phyloP scores from a whole-genome alignment of 805 yeast genomes.

The Nakazawaea sp. region DNA sequence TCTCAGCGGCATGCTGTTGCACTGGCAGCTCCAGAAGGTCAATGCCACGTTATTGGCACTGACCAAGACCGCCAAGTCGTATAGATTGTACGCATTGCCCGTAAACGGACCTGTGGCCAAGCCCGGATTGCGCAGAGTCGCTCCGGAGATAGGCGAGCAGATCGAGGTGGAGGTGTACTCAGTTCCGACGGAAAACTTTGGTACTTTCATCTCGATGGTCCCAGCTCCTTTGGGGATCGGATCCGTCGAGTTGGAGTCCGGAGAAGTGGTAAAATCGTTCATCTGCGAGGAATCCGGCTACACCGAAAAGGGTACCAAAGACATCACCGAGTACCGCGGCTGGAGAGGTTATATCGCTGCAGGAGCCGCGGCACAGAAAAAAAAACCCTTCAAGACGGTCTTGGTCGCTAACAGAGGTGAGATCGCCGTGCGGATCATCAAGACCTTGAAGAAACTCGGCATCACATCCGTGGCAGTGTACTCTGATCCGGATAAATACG shows the following conservation, averaged over 20 bases:
- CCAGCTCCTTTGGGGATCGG: constrained; percentile 97
- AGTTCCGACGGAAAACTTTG: constrained; percentile 72
- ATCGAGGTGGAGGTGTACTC: constrained; percentile 81
- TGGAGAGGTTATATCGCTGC: constrained; percentile 61
- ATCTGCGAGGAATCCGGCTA: constrained; percentile 93
- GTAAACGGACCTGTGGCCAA: constrained; percentile 74
- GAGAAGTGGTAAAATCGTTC: constrained; percentile 85
- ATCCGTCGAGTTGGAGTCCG: constrained; percentile 73
- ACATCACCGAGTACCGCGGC: constrained; percentile 84
- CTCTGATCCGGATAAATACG: constrained; percentile 84
- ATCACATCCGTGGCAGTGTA: constrained; percentile 82
- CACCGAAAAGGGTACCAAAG: constrained; percentile 59
- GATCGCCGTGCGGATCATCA: constrained; percentile 91
- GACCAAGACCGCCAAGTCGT: constrained; percentile 65
- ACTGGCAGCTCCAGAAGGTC: constrained; percentile 89
- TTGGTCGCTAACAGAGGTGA: constrained; percentile 97
- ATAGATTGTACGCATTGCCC: constrained; percentile 79
- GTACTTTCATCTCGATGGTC: constrained; percentile 78
- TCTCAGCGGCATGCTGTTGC: constrained; percentile 77
- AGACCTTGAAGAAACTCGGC: constrained; percentile 73
- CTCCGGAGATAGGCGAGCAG: constrained; percentile 38
- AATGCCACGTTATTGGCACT: constrained; percentile 63
- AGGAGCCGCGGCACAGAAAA: constrained; percentile 24
- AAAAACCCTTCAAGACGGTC: constrained; percentile 73
- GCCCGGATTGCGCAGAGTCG: constrained; percentile 81